Percentiles rank a stretch among this genome's conserved stretches.
Conservation (phyloP, 352 stramenopile species). For the Pythium pyrilobum region DNA sequence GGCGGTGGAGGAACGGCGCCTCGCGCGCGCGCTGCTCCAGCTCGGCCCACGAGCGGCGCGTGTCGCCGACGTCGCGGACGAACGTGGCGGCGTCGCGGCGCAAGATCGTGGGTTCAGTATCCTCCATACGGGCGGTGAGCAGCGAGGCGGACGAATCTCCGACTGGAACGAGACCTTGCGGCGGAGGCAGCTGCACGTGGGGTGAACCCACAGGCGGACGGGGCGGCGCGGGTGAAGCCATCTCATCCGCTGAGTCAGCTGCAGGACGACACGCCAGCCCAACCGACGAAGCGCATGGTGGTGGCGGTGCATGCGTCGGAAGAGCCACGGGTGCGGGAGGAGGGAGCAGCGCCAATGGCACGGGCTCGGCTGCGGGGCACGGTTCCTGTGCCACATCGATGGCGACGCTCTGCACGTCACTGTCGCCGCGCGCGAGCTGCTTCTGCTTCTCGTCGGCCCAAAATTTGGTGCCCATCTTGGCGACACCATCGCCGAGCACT, state of each 20-base stretch:
- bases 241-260: too few relatives aligned
- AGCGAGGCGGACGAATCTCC: too few relatives aligned
- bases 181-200: too few relatives aligned
- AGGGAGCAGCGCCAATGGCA: too few relatives aligned
- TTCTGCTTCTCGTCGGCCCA: constrained; percentile 33
- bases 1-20: constrained; percentile 41
- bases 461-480: constrained; percentile 37
- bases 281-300: too few relatives aligned
- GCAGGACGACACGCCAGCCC: too few relatives aligned
- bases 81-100: constrained; percentile 22
- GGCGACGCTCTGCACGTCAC: not conserved
- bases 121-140: too few relatives aligned
- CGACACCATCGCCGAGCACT: constrained; percentile 42
- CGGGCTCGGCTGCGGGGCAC: not conserved
- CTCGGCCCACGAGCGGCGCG: constrained; percentile 55
- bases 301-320: too few relatives aligned
- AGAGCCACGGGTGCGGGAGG: too few relatives aligned
- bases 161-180: too few relatives aligned
- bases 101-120: constrained; percentile 4
- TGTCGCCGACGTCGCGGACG: constrained; percentile 34
- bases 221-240: too few relatives aligned
- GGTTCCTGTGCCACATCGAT: not conserved
- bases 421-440: not conserved
- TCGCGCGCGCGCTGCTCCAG: constrained; percentile 48
- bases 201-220: too few relatives aligned